Percentiles rank a stretch among this genome's conserved stretches.
Conservation (phyloP, 345 rosid species). For the Eucalyptus caleyi region DNA sequence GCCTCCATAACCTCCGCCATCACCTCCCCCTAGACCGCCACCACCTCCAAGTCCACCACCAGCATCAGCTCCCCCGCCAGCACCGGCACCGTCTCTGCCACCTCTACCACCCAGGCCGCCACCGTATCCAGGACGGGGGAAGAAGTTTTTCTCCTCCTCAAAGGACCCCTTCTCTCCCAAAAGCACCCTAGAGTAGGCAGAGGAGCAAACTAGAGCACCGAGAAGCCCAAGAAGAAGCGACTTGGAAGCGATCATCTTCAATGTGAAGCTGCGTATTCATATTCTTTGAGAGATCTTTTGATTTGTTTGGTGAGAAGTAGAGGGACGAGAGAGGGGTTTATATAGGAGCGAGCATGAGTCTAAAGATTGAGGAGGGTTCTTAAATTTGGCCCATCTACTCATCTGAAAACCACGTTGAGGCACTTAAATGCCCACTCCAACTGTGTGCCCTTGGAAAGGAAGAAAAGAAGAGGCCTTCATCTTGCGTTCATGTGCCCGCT, state of each 20-base stretch:
- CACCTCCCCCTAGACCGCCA: conserved; percentile 6
- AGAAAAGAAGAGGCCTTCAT: neutral
- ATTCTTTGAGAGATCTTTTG: neutral
- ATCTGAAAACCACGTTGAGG: conserved; percentile 11
- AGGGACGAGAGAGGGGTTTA: neutral
- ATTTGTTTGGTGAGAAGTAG: neutral
- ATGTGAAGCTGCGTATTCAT: neutral
- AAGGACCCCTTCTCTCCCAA: conserved; percentile 9
- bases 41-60: conserved; percentile 5
- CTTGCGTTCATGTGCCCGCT: neutral
- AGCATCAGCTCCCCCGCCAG: neutral
- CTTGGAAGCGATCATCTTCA: conserved; percentile 1
- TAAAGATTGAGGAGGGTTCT: neutral
- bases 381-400: conserved; percentile 19
- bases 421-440: conserved; percentile 13
- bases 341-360: neutral
- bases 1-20: conserved; percentile 10
- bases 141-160: conserved; percentile 25
- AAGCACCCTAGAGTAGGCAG: conserved; percentile 18
- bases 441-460: conserved; percentile 6
- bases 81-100: neutral
- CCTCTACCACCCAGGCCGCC: neutral
- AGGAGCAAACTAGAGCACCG: conserved; percentile 13
- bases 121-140: neutral
- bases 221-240: conserved; percentile 15